phyloP scores from a whole-genome alignment of 176 grass and related monocot species.

The Eragrostis curvula region DNA sequence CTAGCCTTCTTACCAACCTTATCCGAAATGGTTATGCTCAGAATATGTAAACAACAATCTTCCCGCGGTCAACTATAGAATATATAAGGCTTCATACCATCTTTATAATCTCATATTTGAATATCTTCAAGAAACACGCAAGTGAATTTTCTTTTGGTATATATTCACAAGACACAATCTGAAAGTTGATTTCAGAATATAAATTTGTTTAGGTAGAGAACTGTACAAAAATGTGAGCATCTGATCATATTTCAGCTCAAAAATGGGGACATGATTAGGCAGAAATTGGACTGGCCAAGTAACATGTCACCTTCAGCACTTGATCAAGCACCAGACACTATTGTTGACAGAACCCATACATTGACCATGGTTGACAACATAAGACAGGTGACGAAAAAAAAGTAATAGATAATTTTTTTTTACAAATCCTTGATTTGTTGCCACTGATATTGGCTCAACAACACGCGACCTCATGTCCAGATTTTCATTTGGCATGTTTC shows the following conservation, averaged over 20 bases:
- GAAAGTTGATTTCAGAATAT: constrained; percentile 17
- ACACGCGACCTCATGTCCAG: constrained; percentile 22
- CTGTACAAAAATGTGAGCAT: constrained; percentile 15
- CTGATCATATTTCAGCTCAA: constrained; percentile 22
- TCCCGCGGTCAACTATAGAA: constrained; percentile 16
- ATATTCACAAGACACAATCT: neutral
- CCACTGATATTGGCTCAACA: constrained; percentile 30
- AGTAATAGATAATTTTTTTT: too few relatives aligned
- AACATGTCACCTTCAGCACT: constrained; percentile 46
- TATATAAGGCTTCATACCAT: neutral
- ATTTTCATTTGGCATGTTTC: constrained; percentile 33
- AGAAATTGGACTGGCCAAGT: constrained; percentile 42
- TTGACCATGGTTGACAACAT: constrained; percentile 53
- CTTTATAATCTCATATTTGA: neutral
- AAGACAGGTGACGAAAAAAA: neutral
- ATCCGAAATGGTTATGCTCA: constrained; percentile 9
- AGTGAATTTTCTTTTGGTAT: neutral
- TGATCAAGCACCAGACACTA: constrained; percentile 23
- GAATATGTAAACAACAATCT: constrained; percentile 30
- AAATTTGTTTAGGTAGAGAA: neutral
- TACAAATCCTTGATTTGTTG: constrained; percentile 21
- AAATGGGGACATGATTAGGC: constrained; percentile 52
- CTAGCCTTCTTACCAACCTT: constrained; percentile 31
- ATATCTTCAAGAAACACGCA: neutral
- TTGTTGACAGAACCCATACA: constrained; percentile 36